A percentile compares a stretch with the other conserved stretches of the same genome.
Evolutionary conservation across 129 eudicot species (phyloP).

Genomic region (Flaveria brownii): DNA sequence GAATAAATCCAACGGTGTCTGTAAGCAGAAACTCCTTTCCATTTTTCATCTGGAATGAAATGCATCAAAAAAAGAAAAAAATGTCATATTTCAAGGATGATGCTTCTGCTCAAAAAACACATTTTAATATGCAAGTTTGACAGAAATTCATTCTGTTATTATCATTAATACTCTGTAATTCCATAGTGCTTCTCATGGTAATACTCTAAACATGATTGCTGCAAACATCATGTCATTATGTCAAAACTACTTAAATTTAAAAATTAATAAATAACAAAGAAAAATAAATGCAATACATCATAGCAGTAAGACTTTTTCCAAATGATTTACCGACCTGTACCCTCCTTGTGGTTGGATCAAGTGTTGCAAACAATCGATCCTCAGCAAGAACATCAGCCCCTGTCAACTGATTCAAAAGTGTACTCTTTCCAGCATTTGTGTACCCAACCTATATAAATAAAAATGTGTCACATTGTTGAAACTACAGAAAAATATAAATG

Average conservation of each 20-base stretch:
- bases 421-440: constrained; percentile 99
- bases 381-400: constrained; percentile 98
- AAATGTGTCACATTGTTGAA: constrained; percentile 3
- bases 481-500: neutral
- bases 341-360: constrained; percentile 97
- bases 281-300: neutral
- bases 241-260: neutral
- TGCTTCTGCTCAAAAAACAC: too few species aligned
- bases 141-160: neutral
- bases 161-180: neutral
- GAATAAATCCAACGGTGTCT: constrained; percentile 97
- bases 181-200: neutral
- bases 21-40: constrained; percentile 93
- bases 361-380: constrained; percentile 89
- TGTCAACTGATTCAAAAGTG: constrained; percentile 75
- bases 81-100: neutral
- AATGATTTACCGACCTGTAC: constrained; percentile 63
- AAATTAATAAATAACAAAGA: neutral
- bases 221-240: neutral
- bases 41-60: constrained; percentile 66
- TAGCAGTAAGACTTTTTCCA: neutral
- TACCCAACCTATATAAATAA: constrained; percentile 69
- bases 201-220: neutral
- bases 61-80: neutral
- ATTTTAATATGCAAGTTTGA: neutral